Base-by-base conservation (phyloP, 164 flowering plant species). In the Vitis rotundifolia region DNA sequence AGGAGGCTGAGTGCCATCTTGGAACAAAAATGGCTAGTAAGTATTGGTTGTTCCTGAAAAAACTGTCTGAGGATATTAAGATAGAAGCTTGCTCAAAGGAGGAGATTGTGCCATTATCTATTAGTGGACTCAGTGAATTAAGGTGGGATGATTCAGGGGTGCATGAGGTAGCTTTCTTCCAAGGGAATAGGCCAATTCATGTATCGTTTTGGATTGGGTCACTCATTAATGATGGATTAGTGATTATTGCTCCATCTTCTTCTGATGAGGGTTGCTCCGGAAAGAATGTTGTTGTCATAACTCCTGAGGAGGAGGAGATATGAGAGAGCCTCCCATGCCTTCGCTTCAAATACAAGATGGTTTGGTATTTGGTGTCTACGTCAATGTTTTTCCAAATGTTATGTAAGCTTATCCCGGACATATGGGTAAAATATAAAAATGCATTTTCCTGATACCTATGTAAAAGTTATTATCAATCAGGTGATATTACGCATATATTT, bases 201-300 rank as follows among this genome's bases (percentile, higher is more conserved):
- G 79, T 64, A 37, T 79, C 86, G 0, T 62, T 68, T 59, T 82
- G 84, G 84, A 65, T 82, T 54, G 73, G 68, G 12, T 80, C 80
- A 37, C 6, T 6, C 0, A 55, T 64, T 4, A 0, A 22, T 48
- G 77, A 65, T 47, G 82, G 77, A 15, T 26, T 76, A 52, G 78
- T 85, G 9, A 60, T 79, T 68, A 75, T 68, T 19, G 53, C 66
- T n/a, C 66, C 81, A 61, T 62, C 69, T 49, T 62, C 69, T 49
- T 3, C 16, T 14, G 68, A 37, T 22, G 59, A 73, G 52, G 65
- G 26, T n/a, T 8, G 6, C 2, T 13, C 58, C 13, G 70, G 14
- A 59, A 48, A 55, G 13, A 66, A 71, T 19, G 12, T 76, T 14
- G 58, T 71, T 56, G 75, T 76, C 57, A 26, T 71, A 57, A 4